These are phyloP conservation scores for Saccharomycopsis fodiens DNA, from an alignment of 805 yeast genomes.

Conservation along the genomic window DNA sequence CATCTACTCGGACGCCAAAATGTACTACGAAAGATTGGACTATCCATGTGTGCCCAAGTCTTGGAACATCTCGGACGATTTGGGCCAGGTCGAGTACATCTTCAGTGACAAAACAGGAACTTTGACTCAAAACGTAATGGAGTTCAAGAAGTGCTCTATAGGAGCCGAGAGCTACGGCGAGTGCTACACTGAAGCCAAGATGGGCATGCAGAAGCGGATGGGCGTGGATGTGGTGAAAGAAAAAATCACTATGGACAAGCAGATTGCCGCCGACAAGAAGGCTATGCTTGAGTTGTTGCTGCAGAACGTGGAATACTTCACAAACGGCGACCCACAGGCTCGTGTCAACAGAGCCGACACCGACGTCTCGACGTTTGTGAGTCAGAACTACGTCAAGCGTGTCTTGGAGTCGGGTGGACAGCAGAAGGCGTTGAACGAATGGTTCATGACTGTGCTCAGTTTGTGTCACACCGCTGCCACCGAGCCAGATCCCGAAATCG, in stretches of 20 bases:
- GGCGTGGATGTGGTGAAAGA: slow-evolving; percentile 56
- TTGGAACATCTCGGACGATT: slow-evolving; percentile 78
- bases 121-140: slow-evolving; percentile 77
- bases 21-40: slow-evolving; percentile 64
- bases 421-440: slow-evolving; percentile 43
- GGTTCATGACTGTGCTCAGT: slow-evolving; percentile 59
- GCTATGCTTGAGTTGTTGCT: slow-evolving; percentile 6
- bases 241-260: slow-evolving; percentile 20
- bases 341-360: slow-evolving; percentile 40
- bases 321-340: slow-evolving; percentile 18
- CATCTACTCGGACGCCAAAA: slow-evolving; percentile 59
- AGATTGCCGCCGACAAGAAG: slow-evolving; percentile 11
- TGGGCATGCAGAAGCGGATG: slow-evolving; percentile 58
- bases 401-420: slow-evolving; percentile 30
- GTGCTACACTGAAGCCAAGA: slow-evolving; percentile 73
- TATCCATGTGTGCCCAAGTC: slow-evolving; percentile 75
- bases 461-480: slow-evolving; percentile 73
- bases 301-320: slow-evolving; percentile 12
- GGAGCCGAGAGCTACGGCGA: slow-evolving; percentile 61
- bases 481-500: slow-evolving; percentile 34
- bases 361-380: slow-evolving; percentile 51
- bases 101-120: slow-evolving; percentile 85
- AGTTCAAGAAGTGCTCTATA: slow-evolving; percentile 68
- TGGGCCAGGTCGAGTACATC: slow-evolving; percentile 76
- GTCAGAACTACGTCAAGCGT: slow-evolving; percentile 52